Conservation (phyloP, 2,329 filamentous ascomycete genomes). For the Penicillium expansum region DNA sequence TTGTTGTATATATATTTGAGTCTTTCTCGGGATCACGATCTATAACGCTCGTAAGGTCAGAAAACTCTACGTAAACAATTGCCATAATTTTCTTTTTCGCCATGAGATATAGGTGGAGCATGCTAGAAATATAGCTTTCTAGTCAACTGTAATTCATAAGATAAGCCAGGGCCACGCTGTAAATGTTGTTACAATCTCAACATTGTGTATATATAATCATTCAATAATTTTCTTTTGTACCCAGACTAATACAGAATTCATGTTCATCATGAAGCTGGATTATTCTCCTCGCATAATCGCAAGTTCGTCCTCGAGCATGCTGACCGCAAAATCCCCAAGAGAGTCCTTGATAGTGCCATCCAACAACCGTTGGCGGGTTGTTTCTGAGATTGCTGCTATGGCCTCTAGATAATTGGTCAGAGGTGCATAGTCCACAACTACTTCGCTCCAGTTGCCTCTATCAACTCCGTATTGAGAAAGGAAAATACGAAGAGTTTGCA, state of each 20-base stretch:
- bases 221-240: neutral
- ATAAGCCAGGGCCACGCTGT: neutral
- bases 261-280: slow-evolving; percentile 7
- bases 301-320: slow-evolving; percentile 39
- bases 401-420: slow-evolving; percentile 38
- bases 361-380: slow-evolving; percentile 28
- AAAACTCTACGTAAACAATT: too few relatives aligned
- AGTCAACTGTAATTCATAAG: too few relatives aligned
- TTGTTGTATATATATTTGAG: too few relatives aligned
- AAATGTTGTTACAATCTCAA: neutral
- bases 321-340: slow-evolving; percentile 37
- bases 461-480: slow-evolving; percentile 41
- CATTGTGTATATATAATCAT: neutral
- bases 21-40: too few relatives aligned
- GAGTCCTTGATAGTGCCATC: slow-evolving; percentile 32
- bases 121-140: too few relatives aligned
- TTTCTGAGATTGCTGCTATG: slow-evolving; percentile 29
- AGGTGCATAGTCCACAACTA: slow-evolving; percentile 33
- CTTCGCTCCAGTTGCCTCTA: slow-evolving; percentile 42
- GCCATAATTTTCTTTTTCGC: too few relatives aligned
- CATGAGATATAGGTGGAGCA: too few relatives aligned
- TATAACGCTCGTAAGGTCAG: too few relatives aligned
- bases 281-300: slow-evolving; percentile 29
- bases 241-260: neutral
- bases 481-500: slow-evolving; percentile 37